Conservation (phyloP, 78 protist species). For the Dictyostelium discoideum region DNA sequence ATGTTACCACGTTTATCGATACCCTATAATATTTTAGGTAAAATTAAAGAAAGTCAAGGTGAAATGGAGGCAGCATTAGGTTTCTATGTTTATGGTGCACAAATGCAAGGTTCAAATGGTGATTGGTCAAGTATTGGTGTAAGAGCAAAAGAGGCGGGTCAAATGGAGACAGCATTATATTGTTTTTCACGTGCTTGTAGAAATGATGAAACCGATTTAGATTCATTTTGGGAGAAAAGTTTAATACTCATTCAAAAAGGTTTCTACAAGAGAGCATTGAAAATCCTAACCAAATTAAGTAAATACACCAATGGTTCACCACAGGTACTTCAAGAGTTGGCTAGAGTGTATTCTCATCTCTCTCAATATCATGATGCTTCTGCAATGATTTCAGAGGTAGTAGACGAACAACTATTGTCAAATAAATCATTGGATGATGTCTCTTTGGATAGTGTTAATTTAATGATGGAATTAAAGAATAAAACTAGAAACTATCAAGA, state of each 20-base stretch:
- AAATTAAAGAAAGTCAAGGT: background rate
- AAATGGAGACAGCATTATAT: background rate
- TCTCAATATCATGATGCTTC: constrained; percentile 21
- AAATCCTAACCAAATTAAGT: background rate
- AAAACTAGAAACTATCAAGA: background rate
- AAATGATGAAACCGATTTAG: constrained; percentile 14
- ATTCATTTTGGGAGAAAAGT: constrained; percentile 3
- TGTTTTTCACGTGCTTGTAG: background rate
- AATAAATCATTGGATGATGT: background rate
- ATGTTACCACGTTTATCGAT: constrained; percentile 10
- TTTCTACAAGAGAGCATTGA: background rate
- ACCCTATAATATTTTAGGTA: constrained; percentile 25
- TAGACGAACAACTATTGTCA: background rate
- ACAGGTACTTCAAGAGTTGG: background rate
- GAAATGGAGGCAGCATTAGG: background rate
- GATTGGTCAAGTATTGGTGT: constrained; percentile 12
- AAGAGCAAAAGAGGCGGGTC: background rate
- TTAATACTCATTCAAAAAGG: background rate
- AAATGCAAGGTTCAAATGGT: background rate
- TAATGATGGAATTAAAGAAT: constrained; percentile 38
- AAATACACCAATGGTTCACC: background rate
- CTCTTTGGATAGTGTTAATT: constrained; percentile 14
- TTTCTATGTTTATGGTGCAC: background rate
- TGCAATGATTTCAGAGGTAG: background rate
- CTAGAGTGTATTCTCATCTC: background rate